Base-by-base conservation (phyloP, 768 basidiomycete genomes). In the Mycena sanguinolenta region DNA sequence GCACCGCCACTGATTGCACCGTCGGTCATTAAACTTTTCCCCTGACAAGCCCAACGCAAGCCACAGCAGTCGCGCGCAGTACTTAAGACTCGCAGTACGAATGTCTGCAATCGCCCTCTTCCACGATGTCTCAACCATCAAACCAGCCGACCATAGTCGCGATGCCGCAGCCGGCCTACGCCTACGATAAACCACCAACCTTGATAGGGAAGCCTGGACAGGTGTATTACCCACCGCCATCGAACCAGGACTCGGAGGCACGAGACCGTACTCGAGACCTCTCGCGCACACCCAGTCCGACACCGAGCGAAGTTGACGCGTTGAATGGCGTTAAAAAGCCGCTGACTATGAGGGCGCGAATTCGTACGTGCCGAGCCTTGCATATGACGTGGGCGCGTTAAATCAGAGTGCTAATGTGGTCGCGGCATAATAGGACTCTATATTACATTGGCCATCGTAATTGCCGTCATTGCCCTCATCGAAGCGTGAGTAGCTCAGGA, bases 401-500 rank as follows among this genome's bases (percentile, higher is more conserved):
- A n/a, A n/a, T 54, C 0, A 27, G 17, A 14, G 16, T 4, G 25
- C 58, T 59, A 28, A 59, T 14, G n/a, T 32, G 12, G 17, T n/a
- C 44, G 7, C 27, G 39, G 39, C 50, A 2, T 27, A 2, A 1
- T 58, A 72, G 70, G 28, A 28, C 25, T 32, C 27, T 19, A 27
- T 23, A 13, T 81, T 25, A 66, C 70, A 4, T 30, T 74, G 3
- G 66, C 75, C 2, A 49, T 83, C 8, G 60, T 81, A 55, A 49
- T 78, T 6, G 77, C 75, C 38, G 27, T 81, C 10, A 76, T 81
- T n/a, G 74, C 73, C 10, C 75, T 84, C 39, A 75, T 82, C 66
- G 76, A 77, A 8, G 64, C 78, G 44, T 46, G 44, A 46, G 44
- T n/a, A 7, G 21, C n/a, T 1, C 44, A 46, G 44, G 44, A 46